phyloP scores from a whole-genome alignment of 257 asterid species.

The Euphrasia confusa region DNA sequence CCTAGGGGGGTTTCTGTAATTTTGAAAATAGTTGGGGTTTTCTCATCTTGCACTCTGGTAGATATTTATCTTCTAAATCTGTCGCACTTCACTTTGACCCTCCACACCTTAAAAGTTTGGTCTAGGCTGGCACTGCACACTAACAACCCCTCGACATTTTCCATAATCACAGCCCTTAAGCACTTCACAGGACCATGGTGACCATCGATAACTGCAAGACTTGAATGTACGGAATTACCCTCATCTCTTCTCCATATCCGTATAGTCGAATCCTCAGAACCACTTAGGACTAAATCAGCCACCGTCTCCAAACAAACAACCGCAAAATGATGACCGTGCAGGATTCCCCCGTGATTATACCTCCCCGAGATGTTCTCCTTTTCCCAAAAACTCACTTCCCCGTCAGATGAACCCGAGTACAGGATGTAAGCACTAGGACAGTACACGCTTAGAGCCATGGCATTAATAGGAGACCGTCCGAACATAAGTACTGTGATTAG shows the following conservation, averaged over 20 bases:
- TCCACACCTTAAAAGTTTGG: constrained; percentile 71
- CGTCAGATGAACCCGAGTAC: constrained; percentile 61
- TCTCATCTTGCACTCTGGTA: constrained; percentile 23
- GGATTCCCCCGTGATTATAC: constrained; percentile 46
- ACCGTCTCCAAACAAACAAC: constrained; percentile 58
- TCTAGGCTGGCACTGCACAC: constrained; percentile 71
- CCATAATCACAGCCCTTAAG: constrained; percentile 52
- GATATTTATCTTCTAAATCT: constrained; percentile 16
- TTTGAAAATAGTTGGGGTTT: too few relatives aligned
- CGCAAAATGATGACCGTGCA: constrained; percentile 65
- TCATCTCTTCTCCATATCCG: constrained; percentile 70
- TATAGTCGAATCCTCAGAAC: constrained; percentile 73
- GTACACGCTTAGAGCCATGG: constrained; percentile 36
- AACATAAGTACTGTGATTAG: constrained; percentile 45
- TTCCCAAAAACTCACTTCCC: constrained; percentile 50
- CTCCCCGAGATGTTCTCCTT: constrained; percentile 52
- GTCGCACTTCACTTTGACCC: constrained; percentile 37
- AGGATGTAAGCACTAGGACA: constrained; percentile 31
- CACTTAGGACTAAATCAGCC: constrained; percentile 51
- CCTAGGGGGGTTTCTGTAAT: too few relatives aligned
- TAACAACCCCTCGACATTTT: constrained; percentile 38
- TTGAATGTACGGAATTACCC: constrained; percentile 47
- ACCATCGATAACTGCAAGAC: constrained; percentile 66
- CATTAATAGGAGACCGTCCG: constrained; percentile 45
- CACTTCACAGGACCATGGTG: constrained; percentile 76